These are phyloP conservation scores for Aspergillus costaricaensis DNA, from an alignment of 2,329 filamentous ascomycete genomes.

Conservation along the genomic window DNA sequence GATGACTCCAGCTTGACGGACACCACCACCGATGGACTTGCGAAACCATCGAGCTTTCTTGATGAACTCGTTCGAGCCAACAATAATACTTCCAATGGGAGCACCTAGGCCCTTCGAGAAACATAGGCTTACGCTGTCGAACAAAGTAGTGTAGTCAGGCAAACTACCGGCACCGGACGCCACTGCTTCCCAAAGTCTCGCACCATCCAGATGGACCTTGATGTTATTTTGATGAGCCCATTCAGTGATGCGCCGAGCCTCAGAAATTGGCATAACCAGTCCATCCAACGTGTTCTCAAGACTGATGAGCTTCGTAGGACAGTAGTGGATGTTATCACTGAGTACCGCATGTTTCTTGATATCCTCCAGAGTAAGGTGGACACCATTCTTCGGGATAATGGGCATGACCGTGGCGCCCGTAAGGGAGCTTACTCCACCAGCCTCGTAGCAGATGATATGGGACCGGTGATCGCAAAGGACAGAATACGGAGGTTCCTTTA, in stretches of 20 bases:
- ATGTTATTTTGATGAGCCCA: constrained; percentile 69
- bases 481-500: constrained; percentile 76
- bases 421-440: constrained; percentile 68
- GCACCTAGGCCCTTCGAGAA: constrained; percentile 83
- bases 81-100: constrained; percentile 74
- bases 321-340: constrained; percentile 69
- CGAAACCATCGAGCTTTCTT: constrained; percentile 72
- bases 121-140: constrained; percentile 75
- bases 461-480: constrained; percentile 77
- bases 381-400: constrained; percentile 68
- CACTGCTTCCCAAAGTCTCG: constrained; percentile 79
- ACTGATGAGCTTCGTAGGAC: constrained; percentile 77
- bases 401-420: constrained; percentile 70
- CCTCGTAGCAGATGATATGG: constrained; percentile 71
- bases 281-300: constrained; percentile 86
- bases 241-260: constrained; percentile 67
- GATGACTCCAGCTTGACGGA: constrained; percentile 74
- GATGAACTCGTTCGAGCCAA: constrained; percentile 61
- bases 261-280: constrained; percentile 72
- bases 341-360: constrained; percentile 66
- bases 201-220: constrained; percentile 75
- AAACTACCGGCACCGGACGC: constrained; percentile 68
- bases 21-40: constrained; percentile 78
- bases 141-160: constrained; percentile 65
- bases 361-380: constrained; percentile 76